Evolutionary conservation across 2,329 filamentous ascomycete species (phyloP).

Genomic region (Ascochyta rabiei): DNA sequence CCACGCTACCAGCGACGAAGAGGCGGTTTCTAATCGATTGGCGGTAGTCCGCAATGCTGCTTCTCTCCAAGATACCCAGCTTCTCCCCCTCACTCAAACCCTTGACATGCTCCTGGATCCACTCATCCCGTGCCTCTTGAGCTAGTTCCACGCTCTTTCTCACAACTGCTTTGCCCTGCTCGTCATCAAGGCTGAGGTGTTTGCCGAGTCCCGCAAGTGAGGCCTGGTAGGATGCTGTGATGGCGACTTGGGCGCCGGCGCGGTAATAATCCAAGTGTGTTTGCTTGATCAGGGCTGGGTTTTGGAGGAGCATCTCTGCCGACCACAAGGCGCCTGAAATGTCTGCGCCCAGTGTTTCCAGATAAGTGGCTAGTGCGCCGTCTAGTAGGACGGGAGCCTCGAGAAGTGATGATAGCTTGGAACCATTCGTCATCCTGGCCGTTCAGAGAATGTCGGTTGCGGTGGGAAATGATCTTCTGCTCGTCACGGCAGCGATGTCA

Average conservation of each 20-base stretch:
- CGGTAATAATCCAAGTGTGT: conserved; percentile 54
- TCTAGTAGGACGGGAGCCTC: conserved; percentile 50
- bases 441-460: background rate
- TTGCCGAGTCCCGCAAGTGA: conserved; percentile 49
- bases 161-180: conserved; percentile 47
- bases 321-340: conserved; percentile 55
- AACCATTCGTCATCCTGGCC: background rate
- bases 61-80: background rate
- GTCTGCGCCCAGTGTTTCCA: conserved; percentile 53
- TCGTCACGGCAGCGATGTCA: background rate
- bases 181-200: conserved; percentile 44
- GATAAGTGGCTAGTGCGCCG: conserved; percentile 56
- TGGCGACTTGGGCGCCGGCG: conserved; percentile 55
- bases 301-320: conserved; percentile 48
- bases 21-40: conserved; percentile 14
- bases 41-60: background rate
- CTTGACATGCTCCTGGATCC: conserved; percentile 16
- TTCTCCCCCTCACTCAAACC: conserved; percentile 2
- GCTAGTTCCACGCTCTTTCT: conserved; percentile 51
- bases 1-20: conserved; percentile 54
- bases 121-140: conserved; percentile 46
- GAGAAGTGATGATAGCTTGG: conserved; percentile 27
- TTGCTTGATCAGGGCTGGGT: conserved; percentile 50
- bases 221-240: conserved; percentile 57
- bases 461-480: background rate